A percentile compares a stretch with the other conserved stretches of the same genome.
Evolutionary conservation across 2,329 filamentous ascomycete species (phyloP).

Genomic region (Fusarium tupiense): DNA sequence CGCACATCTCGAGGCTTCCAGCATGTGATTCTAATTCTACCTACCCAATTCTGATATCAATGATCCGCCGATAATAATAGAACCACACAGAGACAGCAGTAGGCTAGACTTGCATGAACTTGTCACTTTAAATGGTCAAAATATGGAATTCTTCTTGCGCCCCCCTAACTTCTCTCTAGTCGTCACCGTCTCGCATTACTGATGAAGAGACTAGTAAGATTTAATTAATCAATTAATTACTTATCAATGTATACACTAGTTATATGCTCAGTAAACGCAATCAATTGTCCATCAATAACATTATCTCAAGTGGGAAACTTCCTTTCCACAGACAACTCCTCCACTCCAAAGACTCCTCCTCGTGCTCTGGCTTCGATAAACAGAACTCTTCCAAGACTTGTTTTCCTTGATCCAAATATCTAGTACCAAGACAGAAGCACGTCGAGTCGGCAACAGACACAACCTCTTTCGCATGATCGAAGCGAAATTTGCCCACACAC

Average conservation of each 20-base stretch:
- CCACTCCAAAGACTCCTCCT: not conserved
- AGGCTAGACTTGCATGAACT: not conserved
- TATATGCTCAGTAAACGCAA: not conserved
- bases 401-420: too few relatives aligned
- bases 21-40: slow-evolving; percentile 6
- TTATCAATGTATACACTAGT: not conserved
- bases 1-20: not conserved
- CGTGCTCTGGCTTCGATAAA: not conserved
- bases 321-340: not conserved
- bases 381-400: not conserved
- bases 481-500: slow-evolving; percentile 7
- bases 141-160: not conserved
- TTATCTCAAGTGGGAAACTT: not conserved
- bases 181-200: not conserved
- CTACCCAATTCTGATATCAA: not conserved
- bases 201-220: not conserved
- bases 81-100: not conserved
- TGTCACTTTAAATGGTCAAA: not conserved
- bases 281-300: not conserved
- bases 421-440: not conserved
- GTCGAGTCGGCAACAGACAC: not conserved
- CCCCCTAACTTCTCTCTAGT: not conserved
- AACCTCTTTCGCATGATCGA: not conserved
- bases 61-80: not conserved
- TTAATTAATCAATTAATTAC: not conserved